A percentile compares a stretch with the other conserved stretches of the same genome.
These are phyloP conservation scores for Artemisia argyi DNA, from an alignment of 129 eudicot genomes.

Conservation along the genomic window DNA sequence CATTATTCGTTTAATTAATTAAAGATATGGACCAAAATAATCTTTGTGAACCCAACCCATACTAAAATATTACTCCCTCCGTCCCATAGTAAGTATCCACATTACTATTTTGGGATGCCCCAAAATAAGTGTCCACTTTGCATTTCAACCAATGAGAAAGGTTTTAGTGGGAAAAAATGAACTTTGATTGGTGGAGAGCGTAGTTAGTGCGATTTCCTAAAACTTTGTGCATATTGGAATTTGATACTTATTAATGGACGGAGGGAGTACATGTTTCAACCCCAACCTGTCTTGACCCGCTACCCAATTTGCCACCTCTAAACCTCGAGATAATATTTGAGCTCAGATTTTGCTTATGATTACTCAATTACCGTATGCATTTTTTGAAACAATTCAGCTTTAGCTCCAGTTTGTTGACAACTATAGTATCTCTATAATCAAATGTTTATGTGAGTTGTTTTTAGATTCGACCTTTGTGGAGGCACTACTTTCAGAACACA, in stretches of 20 bases:
- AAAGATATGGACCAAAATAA: not conserved
- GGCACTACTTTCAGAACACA: conserved; percentile 14
- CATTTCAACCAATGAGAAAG: too few species aligned
- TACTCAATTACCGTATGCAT: not conserved
- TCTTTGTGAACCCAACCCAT: not conserved
- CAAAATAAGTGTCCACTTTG: too few species aligned
- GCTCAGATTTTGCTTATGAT: not conserved
- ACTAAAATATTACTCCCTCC: too few species aligned
- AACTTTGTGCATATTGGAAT: too few species aligned
- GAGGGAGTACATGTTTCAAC: not conserved
- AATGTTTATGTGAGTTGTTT: not conserved
- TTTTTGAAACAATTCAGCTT: not conserved
- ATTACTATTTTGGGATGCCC: too few species aligned
- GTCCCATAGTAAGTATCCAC: too few species aligned
- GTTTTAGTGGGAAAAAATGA: too few species aligned
- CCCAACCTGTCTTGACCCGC: not conserved
- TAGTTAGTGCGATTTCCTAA: too few species aligned
- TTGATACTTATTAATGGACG: too few species aligned
- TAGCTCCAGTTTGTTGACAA: conserved; percentile 8
- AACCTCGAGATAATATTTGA: not conserved
- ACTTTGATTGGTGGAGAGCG: too few species aligned
- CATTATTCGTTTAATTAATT: not conserved
- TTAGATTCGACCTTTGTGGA: conserved; percentile 17
- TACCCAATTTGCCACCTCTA: too few species aligned
- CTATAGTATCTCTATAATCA: not conserved